Conservation (phyloP, 371 early-diverging fungal genomes). For the Syncephalis fuscata region DNA sequence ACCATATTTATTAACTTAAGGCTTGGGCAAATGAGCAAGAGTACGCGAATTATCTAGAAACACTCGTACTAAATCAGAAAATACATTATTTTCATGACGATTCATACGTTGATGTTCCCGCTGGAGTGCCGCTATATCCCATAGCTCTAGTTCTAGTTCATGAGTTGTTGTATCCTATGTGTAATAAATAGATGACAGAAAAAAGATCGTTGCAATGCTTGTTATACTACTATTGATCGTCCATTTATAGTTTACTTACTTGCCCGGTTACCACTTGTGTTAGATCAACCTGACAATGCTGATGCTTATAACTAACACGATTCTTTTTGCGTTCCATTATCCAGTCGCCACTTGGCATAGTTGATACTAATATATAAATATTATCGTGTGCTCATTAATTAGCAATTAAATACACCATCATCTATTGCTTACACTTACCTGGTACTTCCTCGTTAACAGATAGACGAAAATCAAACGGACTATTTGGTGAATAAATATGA, state of each 20-base stretch:
- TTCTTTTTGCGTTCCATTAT: constrained; percentile 47
- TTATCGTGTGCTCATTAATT: no score
- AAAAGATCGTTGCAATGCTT: no score
- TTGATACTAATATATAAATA: no score
- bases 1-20: no score
- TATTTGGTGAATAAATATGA: constrained; percentile 46
- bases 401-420: background rate
- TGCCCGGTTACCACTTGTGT: constrained; percentile 38
- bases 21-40: no score
- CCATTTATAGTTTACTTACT: no score
- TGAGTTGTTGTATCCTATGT: constrained; percentile 13
- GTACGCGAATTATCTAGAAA: constrained; percentile 18
- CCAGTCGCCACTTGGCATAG: constrained; percentile 14
- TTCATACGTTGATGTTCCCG: constrained; percentile 15
- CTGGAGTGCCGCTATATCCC: constrained; percentile 9
- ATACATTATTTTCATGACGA: constrained; percentile 11
- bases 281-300: constrained; percentile 47
- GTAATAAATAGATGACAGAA: no score
- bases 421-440: constrained; percentile 8
- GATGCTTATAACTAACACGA: constrained; percentile 50
- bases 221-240: no score
- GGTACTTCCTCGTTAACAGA: constrained; percentile 49
- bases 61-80: constrained; percentile 17
- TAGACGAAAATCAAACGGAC: constrained; percentile 49
- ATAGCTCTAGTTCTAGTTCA: constrained; percentile 21